Evolutionary conservation across 108 stramenopile genomes (phyloP).

Genomic region (Cylindrotheca closterium): DNA sequence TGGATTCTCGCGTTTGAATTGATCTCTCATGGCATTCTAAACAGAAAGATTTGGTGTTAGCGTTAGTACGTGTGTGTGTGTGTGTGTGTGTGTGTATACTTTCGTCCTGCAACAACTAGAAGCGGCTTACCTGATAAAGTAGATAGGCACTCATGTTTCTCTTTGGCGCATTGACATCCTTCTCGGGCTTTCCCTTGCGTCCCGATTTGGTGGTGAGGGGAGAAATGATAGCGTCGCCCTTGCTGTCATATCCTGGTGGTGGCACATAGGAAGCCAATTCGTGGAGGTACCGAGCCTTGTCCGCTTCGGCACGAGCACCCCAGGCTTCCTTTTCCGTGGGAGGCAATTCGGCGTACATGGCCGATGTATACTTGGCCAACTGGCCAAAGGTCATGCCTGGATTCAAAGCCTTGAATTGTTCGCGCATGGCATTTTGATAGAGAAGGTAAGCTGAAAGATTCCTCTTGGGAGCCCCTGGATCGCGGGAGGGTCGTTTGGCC

Average conservation of each 20-base stretch:
- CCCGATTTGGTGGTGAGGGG: conserved; percentile 47
- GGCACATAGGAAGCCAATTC: conserved; percentile 71
- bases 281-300: conserved; percentile 81
- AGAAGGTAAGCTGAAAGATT: conserved; percentile 84
- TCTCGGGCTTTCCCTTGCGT: conserved; percentile 53
- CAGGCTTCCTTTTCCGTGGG: conserved; percentile 74
- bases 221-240: conserved; percentile 71
- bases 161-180: conserved; percentile 88
- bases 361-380: conserved; percentile 84
- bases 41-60: no score
- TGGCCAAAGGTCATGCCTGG: conserved; percentile 68
- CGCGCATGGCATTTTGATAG: conserved; percentile 81
- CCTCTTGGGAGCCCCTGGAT: conserved; percentile 79
- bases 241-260: conserved; percentile 77
- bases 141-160: conserved; percentile 84
- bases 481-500: conserved; percentile 46
- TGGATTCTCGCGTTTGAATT: conserved; percentile 76
- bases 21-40: conserved; percentile 86
- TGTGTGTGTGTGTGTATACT: no score
- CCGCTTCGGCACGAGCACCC: conserved; percentile 74
- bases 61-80: no score
- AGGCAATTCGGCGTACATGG: conserved; percentile 83
- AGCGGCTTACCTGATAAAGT: no score
- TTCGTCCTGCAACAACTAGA: no score
- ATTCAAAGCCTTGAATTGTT: conserved; percentile 77